phyloP scores from a whole-genome alignment of 106 monocot species.

The Phalaenopsis equestris region DNA sequence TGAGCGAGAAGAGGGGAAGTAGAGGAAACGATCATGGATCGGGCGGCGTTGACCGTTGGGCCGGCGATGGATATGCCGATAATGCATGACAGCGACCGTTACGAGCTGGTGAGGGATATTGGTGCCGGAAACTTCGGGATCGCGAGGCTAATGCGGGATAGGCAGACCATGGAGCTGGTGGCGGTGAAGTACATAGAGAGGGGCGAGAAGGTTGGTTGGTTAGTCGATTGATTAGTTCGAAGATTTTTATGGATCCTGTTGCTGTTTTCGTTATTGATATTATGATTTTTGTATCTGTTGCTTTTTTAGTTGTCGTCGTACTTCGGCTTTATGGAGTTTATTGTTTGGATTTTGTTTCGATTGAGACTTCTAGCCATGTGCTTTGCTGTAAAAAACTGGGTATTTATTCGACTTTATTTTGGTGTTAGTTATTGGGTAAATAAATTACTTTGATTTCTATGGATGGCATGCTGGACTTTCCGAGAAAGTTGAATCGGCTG shows the following conservation, averaged over 20 bases:
- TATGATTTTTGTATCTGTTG: not conserved
- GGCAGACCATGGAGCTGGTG: constrained; percentile 55
- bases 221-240: not conserved
- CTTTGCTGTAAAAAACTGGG: not conserved
- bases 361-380: not conserved
- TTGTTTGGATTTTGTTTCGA: not conserved
- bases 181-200: constrained; percentile 82
- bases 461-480: too few relatives aligned
- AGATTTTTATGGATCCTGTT: not conserved
- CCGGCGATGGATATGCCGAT: constrained; percentile 61
- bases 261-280: not conserved
- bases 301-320: not conserved
- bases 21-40: constrained; percentile 34
- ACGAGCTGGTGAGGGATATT: constrained; percentile 72
- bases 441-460: too few relatives aligned
- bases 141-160: constrained; percentile 65
- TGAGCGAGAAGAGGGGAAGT: not conserved
- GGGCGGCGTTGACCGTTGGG: constrained; percentile 51
- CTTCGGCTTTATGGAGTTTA: not conserved
- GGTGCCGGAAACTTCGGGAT: constrained; percentile 77
- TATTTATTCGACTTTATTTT: too few relatives aligned
- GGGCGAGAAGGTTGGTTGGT: constrained; percentile 53
- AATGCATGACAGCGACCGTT: constrained; percentile 83
- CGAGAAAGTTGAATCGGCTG: too few relatives aligned
- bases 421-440: too few relatives aligned